These are phyloP conservation scores for Russula dissimulans DNA, from an alignment of 768 basidiomycete species.

Conservation along the genomic window DNA sequence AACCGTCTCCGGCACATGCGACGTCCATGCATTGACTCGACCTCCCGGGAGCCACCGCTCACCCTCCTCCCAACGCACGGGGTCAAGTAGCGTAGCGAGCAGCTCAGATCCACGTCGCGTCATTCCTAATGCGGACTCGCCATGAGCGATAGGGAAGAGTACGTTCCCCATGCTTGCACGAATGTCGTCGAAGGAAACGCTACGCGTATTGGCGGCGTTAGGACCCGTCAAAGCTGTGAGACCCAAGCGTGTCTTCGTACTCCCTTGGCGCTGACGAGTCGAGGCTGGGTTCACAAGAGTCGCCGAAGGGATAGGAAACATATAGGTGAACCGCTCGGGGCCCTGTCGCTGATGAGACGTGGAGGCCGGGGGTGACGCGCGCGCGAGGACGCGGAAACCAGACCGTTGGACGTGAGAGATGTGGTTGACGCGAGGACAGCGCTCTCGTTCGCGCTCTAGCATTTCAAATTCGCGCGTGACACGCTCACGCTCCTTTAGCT, in stretches of 20 bases:
- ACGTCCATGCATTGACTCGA: not conserved
- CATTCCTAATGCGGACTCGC: not conserved
- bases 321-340: slow-evolving; percentile 16
- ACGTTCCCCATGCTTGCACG: slow-evolving; percentile 12
- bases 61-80: slow-evolving; percentile 11
- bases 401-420: not conserved
- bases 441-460: slow-evolving; percentile 10
- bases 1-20: slow-evolving; percentile 1
- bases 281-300: not conserved
- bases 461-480: slow-evolving; percentile 5
- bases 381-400: slow-evolving; percentile 5
- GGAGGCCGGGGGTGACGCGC: not conserved
- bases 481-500: slow-evolving; percentile 1
- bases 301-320: slow-evolving; percentile 9
- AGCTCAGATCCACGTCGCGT: slow-evolving; percentile 13
- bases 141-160: slow-evolving; percentile 11
- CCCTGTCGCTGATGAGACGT: not conserved
- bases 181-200: slow-evolving; percentile 18
- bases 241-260: slow-evolving; percentile 1
- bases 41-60: slow-evolving; percentile 6
- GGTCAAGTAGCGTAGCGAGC: slow-evolving; percentile 4
- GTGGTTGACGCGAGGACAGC: not conserved
- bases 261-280: slow-evolving; percentile 2
- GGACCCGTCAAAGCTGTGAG: not conserved
- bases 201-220: slow-evolving; percentile 1